Conservation (phyloP, 441 rosid genomes). For the Erodium texanum region DNA sequence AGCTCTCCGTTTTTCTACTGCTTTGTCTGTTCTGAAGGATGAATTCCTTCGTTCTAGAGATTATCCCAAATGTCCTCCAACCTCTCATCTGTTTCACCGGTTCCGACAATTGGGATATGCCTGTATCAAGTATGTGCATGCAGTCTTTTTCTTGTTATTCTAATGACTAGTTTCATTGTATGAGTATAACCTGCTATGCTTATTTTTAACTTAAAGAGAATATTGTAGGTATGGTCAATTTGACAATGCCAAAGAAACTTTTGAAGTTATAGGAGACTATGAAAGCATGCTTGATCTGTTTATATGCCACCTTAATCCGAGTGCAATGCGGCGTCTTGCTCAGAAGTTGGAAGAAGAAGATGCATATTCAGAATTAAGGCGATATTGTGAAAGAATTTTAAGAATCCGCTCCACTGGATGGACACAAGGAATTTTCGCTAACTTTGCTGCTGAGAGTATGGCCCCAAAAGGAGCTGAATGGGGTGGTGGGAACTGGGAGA, state of each 20-base stretch:
- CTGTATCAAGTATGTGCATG: constrained; percentile 73
- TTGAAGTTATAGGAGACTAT: constrained; percentile 90
- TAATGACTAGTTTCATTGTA: too few species aligned
- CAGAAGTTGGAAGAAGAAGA: constrained; percentile 93
- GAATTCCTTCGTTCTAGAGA: constrained; percentile 96
- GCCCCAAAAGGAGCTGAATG: constrained; percentile 98
- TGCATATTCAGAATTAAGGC: constrained; percentile 78
- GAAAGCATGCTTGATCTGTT: constrained; percentile 95
- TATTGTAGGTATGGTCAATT: constrained; percentile 87
- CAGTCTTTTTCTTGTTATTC: too few species aligned
- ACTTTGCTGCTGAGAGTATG: constrained; percentile 99
- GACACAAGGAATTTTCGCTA: constrained; percentile 98
- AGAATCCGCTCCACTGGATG: constrained; percentile 90
- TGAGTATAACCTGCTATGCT: constrained; percentile 6
- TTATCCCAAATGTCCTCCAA: constrained; percentile 95
- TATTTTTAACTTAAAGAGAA: constrained; percentile 4
- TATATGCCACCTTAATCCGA: constrained; percentile 96
- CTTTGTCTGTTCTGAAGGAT: constrained; percentile 85
- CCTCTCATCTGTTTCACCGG: constrained; percentile 86
- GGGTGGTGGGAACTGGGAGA: constrained; percentile 99
- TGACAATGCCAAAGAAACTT: constrained; percentile 92
- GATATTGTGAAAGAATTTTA: constrained; percentile 86
- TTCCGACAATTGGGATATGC: constrained; percentile 97
- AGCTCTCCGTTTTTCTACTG: constrained; percentile 91
- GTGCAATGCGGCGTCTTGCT: constrained; percentile 98